Conservation (phyloP, 305 asterid genomes). For the Nicotiana rustica region DNA sequence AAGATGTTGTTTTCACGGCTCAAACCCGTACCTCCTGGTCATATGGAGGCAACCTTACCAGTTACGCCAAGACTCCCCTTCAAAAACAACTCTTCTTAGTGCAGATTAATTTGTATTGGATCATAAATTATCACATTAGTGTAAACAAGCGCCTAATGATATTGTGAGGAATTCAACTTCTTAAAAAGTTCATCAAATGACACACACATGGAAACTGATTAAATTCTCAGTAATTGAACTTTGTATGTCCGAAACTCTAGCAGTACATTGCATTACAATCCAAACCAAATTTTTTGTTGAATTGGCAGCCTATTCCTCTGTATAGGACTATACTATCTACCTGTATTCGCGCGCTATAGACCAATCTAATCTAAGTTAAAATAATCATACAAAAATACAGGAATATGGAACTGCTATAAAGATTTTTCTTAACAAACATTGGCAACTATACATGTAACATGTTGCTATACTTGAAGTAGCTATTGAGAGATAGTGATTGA, state of each 20-base stretch:
- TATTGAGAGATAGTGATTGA: slow-evolving; percentile 38
- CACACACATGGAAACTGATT: slow-evolving; percentile 31
- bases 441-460: slow-evolving; percentile 37
- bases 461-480: slow-evolving; percentile 37
- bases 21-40: no score
- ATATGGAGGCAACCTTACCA: no score
- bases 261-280: slow-evolving; percentile 26
- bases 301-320: slow-evolving; percentile 19
- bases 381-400: slow-evolving; percentile 24
- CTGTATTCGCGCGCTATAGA: slow-evolving; percentile 9
- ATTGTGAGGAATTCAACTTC: neutral
- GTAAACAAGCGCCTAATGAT: neutral
- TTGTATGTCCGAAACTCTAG: slow-evolving; percentile 1
- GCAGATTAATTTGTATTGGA: neutral
- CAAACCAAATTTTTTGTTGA: neutral
- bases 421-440: slow-evolving; percentile 28
- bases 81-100: no score
- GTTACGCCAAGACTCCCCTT: no score
- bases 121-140: neutral
- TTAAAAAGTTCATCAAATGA: slow-evolving; percentile 10
- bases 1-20: no score
- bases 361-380: slow-evolving; percentile 15
- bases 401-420: neutral
- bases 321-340: slow-evolving; percentile 13
- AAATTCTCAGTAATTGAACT: slow-evolving; percentile 18